Conservation (phyloP, 2,329 filamentous ascomycete species). For the Fusarium miscanthi region DNA sequence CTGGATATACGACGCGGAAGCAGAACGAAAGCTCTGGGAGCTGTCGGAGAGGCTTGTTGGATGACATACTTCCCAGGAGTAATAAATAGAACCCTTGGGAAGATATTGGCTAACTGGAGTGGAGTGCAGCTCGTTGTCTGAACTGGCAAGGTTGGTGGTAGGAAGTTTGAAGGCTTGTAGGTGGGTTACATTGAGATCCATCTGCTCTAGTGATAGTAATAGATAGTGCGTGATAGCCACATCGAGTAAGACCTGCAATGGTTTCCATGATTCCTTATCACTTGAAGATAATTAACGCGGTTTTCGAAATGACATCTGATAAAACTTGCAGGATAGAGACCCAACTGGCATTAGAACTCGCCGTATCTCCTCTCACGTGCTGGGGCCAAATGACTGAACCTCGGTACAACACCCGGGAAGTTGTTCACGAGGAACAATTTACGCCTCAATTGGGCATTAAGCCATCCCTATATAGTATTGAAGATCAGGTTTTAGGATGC, state of each 20-base stretch:
- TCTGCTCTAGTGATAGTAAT: background rate
- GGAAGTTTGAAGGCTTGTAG: fast-evolving
- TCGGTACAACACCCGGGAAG: background rate
- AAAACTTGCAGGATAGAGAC: fast-evolving
- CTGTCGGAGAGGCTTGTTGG: background rate
- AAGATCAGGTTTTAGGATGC: fast-evolving
- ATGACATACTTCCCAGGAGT: background rate
- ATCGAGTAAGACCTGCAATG: background rate
- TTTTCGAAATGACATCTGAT: fast-evolving
- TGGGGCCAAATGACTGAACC: fast-evolving
- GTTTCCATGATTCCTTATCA: fast-evolving
- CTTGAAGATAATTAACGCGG: fast-evolving
- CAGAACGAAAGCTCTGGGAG: background rate
- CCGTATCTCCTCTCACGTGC: background rate
- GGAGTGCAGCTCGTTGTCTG: too few relatives aligned
- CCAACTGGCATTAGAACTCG: fast-evolving
- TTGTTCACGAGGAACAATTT: background rate
- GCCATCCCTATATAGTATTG: fast-evolving
- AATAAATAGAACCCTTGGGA: fast-evolving
- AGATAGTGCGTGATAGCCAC: fast-evolving
- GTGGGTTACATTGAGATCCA: fast-evolving
- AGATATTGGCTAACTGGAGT: fast-evolving
- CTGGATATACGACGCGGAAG: constrained; percentile 5
- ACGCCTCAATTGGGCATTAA: background rate
- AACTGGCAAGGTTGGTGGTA: too few relatives aligned